Evolutionary conservation across 2,329 filamentous ascomycete species (phyloP).

Genomic region (Pseudocercospora macadamiae): DNA sequence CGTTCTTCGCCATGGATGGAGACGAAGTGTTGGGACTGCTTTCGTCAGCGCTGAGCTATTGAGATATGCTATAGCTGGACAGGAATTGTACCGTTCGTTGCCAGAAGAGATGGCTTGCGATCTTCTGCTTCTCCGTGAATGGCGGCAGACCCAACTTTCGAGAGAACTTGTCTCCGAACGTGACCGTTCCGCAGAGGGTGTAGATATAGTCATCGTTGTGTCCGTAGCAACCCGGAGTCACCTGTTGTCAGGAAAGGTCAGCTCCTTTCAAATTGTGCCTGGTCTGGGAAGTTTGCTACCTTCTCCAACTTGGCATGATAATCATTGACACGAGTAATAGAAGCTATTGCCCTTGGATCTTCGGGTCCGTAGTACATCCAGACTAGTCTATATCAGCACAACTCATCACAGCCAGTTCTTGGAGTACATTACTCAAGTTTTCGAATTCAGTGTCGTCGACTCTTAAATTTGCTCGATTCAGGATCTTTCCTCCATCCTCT

Average conservation of each 20-base stretch:
- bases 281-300: neutral
- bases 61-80: neutral
- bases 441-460: neutral
- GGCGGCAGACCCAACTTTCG: slow-evolving; percentile 1
- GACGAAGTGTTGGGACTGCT: neutral
- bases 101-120: slow-evolving; percentile 1
- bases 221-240: slow-evolving; percentile 9
- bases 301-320: slow-evolving; percentile 7
- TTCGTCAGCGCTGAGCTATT: neutral
- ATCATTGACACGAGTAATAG: slow-evolving; percentile 9
- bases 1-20: slow-evolving; percentile 4
- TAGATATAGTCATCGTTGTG: slow-evolving; percentile 12
- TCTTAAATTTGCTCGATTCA: slow-evolving; percentile 1
- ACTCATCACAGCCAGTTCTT: neutral
- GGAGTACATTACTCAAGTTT: neutral
- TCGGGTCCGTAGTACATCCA: neutral
- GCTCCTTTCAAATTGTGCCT: too few species aligned
- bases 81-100: neutral
- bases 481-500: slow-evolving; percentile 9
- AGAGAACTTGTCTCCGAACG: slow-evolving; percentile 4
- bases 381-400: too few species aligned
- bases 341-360: neutral
- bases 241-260: neutral
- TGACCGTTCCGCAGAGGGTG: neutral
- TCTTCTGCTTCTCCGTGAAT: too few species aligned